Conservation (phyloP, 768 basidiomycete genomes). For the Austroboletus eburneus region DNA sequence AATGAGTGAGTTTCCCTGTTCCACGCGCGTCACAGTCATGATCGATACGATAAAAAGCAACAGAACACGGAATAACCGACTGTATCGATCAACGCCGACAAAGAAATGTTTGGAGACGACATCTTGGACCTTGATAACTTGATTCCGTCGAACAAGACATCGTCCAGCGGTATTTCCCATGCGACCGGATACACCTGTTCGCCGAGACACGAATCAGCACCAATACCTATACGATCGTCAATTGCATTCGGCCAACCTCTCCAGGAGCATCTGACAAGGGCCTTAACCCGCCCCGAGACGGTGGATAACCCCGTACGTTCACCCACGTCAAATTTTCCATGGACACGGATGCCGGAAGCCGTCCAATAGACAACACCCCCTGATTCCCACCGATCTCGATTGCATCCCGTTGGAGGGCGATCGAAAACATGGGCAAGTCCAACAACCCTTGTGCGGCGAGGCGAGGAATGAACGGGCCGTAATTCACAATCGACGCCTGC, state of each 20-base stretch:
- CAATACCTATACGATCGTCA: not conserved
- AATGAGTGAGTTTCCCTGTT: constrained; percentile 70
- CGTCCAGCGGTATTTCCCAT: constrained; percentile 72
- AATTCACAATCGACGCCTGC: constrained; percentile 39
- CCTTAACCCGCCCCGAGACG: constrained; percentile 48
- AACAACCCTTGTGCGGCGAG: constrained; percentile 38
- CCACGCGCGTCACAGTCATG: not conserved
- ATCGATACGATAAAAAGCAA: not conserved
- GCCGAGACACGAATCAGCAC: constrained; percentile 1
- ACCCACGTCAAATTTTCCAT: constrained; percentile 60
- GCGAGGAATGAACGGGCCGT: constrained; percentile 46
- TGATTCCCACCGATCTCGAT: constrained; percentile 65
- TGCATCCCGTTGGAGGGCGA: constrained; percentile 66
- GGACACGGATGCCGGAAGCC: constrained; percentile 49
- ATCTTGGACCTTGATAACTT: constrained; percentile 54
- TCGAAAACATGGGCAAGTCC: constrained; percentile 45
- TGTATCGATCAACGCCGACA: constrained; percentile 71
- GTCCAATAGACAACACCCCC: constrained; percentile 64
- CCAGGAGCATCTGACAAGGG: constrained; percentile 52
- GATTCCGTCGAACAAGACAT: constrained; percentile 65
- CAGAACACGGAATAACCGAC: constrained; percentile 30
- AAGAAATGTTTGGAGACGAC: constrained; percentile 42
- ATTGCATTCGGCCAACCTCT: constrained; percentile 43
- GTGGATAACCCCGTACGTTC: constrained; percentile 52
- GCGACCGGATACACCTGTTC: constrained; percentile 54